A percentile compares a stretch with the other conserved stretches of the same genome.
These are phyloP conservation scores for Leishmania guyanensis DNA, from an alignment of 208 protist genomes.

Conservation along the genomic window DNA sequence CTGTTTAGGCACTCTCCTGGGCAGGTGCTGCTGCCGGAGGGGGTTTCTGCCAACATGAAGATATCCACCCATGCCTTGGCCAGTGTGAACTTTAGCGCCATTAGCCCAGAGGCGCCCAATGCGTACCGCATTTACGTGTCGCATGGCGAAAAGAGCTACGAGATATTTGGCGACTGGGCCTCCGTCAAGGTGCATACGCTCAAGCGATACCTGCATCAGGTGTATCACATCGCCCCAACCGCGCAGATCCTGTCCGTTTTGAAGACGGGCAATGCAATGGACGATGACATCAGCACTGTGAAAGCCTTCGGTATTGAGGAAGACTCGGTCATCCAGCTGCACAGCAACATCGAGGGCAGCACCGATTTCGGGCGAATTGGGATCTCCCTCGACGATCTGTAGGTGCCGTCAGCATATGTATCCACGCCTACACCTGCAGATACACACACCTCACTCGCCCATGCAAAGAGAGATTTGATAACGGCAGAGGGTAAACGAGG, in stretches of 20 bases:
- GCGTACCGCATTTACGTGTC: slow-evolving; percentile 86
- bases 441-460: background rate
- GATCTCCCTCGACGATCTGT: slow-evolving; percentile 59
- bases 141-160: slow-evolving; percentile 74
- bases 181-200: slow-evolving; percentile 86
- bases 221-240: slow-evolving; percentile 72
- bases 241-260: no score
- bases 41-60: slow-evolving; percentile 40
- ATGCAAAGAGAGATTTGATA: background rate
- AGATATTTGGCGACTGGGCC: slow-evolving; percentile 88
- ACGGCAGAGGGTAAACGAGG: background rate
- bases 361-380: no score
- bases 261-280: no score
- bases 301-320: no score
- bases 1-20: slow-evolving; percentile 80
- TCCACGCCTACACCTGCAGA: background rate
- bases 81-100: slow-evolving; percentile 85
- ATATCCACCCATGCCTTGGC: slow-evolving; percentile 64
- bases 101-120: slow-evolving; percentile 78
- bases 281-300: no score
- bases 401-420: slow-evolving; percentile 1
- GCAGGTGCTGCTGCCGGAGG: slow-evolving; percentile 63
- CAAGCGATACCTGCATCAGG: slow-evolving; percentile 88
- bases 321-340: no score
- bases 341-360: no score